These are phyloP conservation scores for Termitomyces sp. DNA, from an alignment of 768 basidiomycete genomes.

Conservation along the genomic window DNA sequence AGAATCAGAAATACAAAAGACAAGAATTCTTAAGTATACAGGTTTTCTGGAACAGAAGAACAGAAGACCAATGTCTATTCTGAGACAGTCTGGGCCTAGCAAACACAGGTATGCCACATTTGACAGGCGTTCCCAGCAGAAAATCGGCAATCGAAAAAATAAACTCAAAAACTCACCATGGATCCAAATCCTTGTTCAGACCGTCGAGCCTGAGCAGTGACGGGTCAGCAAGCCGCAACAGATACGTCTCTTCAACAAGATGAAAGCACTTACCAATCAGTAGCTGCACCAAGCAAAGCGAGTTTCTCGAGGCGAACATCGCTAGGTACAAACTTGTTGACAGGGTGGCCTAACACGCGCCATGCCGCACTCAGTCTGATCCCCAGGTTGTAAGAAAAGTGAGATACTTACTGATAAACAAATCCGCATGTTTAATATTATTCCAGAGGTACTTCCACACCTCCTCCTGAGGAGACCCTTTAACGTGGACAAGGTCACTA, in stretches of 20 bases:
- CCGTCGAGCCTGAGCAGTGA: slow-evolving; percentile 71
- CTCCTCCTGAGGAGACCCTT: slow-evolving; percentile 82
- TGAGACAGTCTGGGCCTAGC: neutral
- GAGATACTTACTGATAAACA: slow-evolving; percentile 73
- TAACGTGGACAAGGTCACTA: slow-evolving; percentile 78
- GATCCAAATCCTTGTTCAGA: slow-evolving; percentile 82
- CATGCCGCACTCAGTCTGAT: neutral
- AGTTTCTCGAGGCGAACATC: slow-evolving; percentile 74
- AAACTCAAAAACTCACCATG: slow-evolving; percentile 37
- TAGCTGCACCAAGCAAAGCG: slow-evolving; percentile 75
- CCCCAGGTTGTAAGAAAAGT: neutral
- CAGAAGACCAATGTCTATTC: neutral
- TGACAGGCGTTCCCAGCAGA: neutral
- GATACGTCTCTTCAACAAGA: neutral
- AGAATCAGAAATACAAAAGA: neutral
- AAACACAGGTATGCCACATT: neutral
- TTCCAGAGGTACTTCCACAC: slow-evolving; percentile 97
- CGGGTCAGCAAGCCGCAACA: neutral
- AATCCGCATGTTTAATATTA: slow-evolving; percentile 84
- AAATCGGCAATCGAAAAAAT: neutral
- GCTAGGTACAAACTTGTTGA: slow-evolving; percentile 89
- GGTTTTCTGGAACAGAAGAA: neutral
- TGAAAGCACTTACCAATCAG: slow-evolving; percentile 62
- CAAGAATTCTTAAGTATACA: neutral
- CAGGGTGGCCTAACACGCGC: slow-evolving; percentile 63